Conservation (phyloP, 257 asterid species). For the Solanum appendiculatum region DNA sequence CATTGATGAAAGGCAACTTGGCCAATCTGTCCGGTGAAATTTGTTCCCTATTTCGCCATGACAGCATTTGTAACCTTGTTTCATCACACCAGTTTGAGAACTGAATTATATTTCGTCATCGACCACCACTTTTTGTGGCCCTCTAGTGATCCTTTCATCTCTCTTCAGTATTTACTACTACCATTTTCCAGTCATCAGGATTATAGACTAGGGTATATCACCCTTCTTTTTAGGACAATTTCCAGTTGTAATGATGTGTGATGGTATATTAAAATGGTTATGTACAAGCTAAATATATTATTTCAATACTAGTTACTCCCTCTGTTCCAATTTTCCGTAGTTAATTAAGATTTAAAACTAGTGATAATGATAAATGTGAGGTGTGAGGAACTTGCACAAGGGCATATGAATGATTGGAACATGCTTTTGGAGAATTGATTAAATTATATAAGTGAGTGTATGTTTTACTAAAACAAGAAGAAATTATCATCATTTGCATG, state of each 20-base stretch:
- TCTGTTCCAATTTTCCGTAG: too few relatives aligned
- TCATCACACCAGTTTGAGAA: background rate
- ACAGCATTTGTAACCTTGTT: constrained; percentile 14
- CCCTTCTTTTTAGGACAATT: constrained; percentile 1
- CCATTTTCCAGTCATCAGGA: background rate
- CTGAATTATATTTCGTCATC: background rate
- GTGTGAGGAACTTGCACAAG: too few relatives aligned
- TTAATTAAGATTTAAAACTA: too few relatives aligned
- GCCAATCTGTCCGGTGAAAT: constrained; percentile 14
- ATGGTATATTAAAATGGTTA: background rate
- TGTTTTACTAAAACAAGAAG: too few relatives aligned
- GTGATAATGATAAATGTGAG: too few relatives aligned
- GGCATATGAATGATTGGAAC: too few relatives aligned
- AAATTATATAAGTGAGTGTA: too few relatives aligned
- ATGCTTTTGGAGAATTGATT: too few relatives aligned
- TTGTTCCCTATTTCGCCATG: constrained; percentile 5
- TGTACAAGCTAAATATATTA: background rate
- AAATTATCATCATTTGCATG: too few relatives aligned
- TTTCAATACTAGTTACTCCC: too few relatives aligned
- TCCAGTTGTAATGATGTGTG: background rate
- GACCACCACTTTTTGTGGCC: background rate
- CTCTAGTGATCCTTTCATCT: background rate
- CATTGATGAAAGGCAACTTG: constrained; percentile 17
- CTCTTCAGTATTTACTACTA: background rate
- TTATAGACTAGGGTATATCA: background rate